Evolutionary conservation across 78 protist genomes (phyloP).

Genomic region (Blattamonas nauphoetae): DNA sequence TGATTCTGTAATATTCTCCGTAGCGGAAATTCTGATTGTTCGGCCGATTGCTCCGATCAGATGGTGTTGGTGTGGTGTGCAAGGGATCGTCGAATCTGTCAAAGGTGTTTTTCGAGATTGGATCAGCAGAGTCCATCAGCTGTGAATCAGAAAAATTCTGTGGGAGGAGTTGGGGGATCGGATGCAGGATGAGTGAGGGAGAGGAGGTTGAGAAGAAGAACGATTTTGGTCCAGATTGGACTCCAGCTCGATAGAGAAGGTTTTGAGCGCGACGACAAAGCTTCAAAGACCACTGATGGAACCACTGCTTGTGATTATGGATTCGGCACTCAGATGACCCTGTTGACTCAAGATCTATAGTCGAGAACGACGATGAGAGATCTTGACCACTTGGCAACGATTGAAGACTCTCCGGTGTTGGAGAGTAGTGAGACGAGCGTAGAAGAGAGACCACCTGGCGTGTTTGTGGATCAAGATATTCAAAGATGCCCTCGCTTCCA

Average conservation of each 20-base stretch:
- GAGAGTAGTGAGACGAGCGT: background rate
- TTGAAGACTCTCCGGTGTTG: background rate
- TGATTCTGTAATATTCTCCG: no score
- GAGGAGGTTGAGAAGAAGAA: background rate
- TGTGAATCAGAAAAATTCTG: background rate
- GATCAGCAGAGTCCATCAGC: background rate
- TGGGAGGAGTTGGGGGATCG: background rate
- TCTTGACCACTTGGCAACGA: background rate
- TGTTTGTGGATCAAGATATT: no score
- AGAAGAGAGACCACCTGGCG: no score
- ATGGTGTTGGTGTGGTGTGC: background rate
- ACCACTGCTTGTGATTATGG: background rate
- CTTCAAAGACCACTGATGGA: background rate
- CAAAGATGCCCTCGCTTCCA: no score
- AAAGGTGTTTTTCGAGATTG: background rate
- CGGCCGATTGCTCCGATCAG: background rate
- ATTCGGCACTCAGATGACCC: background rate
- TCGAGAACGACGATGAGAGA: background rate
- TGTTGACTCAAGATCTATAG: background rate
- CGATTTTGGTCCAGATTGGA: background rate
- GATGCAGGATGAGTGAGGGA: background rate
- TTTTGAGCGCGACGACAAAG: background rate
- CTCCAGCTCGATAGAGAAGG: background rate
- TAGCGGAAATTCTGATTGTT: no score
- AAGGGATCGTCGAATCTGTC: background rate